Evolutionary conservation across 2,329 filamentous ascomycete species (phyloP), one percentile per base, ranked within the genome.

Genomic region (Paecilomyces dactylethromorphus): DNA sequence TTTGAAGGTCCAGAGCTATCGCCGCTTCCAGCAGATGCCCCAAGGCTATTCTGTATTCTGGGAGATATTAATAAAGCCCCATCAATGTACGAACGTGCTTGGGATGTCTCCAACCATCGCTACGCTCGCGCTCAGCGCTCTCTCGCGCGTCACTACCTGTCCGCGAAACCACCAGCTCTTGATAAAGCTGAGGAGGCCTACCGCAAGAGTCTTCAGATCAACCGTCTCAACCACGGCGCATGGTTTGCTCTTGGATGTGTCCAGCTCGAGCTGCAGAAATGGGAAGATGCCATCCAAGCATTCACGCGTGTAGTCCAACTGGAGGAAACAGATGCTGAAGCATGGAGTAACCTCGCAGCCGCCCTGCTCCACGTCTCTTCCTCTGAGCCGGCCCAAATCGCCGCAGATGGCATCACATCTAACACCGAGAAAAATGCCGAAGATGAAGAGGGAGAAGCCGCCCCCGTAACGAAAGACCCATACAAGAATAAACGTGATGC

Each of bases 211-310:
- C 83, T 96, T 0, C 79, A 82, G 22, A 87, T 91, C 58, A 96
- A 95, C 71, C 84, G 90, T 13, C 80, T 96, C 45, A 93, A 92
- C 70, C 84, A 90, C 1, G 84, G 90, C 56, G 86, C 91, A 58
- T 99, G 94, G 94, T 92, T 91, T 68, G 87, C 92, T 0, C 80
- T 97, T 3, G 94, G 94, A 7, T 96, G 96, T 70, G 91, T 95
- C 56, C 85, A 88, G 64, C 82, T 99, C 21, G 87, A 93, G 55
- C 81, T 95, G 0, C 85, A 85, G 10, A 81, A 87, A 45, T 97
- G 90, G 77, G 81, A 87, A 21, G 88, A 89, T 21, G 93, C 94
- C 0, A 87, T 90, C 0, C 87, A 93, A 64, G 88, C 92, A 0
- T 99, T 95, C 73, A 86, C 87, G 8, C 84, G 92, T 22, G 88